These are phyloP conservation scores for Rutstroemia sp. DNA, from an alignment of 2,329 filamentous ascomycete genomes.

Conservation along the genomic window DNA sequence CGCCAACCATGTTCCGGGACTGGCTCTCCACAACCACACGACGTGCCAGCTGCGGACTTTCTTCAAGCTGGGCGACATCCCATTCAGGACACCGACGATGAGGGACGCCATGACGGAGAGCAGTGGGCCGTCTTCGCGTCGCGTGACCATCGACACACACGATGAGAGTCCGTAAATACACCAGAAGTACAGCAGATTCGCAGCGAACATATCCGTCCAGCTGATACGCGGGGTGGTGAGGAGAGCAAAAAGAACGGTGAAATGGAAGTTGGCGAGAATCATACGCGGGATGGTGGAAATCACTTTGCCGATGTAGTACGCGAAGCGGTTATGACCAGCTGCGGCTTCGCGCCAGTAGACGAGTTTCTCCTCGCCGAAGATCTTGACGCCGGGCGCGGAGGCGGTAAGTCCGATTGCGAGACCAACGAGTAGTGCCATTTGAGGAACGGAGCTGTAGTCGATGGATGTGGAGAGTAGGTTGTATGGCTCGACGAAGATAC, in stretches of 20 bases:
- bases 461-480: slow-evolving; percentile 42
- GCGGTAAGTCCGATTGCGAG: slow-evolving; percentile 50
- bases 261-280: slow-evolving; percentile 43
- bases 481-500: slow-evolving; percentile 44
- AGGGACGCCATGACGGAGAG: slow-evolving; percentile 47
- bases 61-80: slow-evolving; percentile 42
- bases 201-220: slow-evolving; percentile 35
- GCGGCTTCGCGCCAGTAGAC: slow-evolving; percentile 48
- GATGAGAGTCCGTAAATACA: slow-evolving; percentile 43
- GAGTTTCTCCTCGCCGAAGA: slow-evolving; percentile 30
- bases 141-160: slow-evolving; percentile 44
- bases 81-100: slow-evolving; percentile 46
- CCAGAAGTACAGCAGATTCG: slow-evolving; percentile 44
- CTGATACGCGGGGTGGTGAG: background rate
- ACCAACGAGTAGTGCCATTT: slow-evolving; percentile 44
- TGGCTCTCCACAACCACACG: slow-evolving; percentile 43
- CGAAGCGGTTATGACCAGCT: slow-evolving; percentile 46
- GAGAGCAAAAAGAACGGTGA: slow-evolving; percentile 34
- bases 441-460: slow-evolving; percentile 42
- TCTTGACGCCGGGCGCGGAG: slow-evolving; percentile 46
- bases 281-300: slow-evolving; percentile 38
- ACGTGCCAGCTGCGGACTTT: slow-evolving; percentile 38
- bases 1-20: slow-evolving; percentile 47
- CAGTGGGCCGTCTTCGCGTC: slow-evolving; percentile 49
- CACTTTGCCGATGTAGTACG: slow-evolving; percentile 50